A percentile compares a stretch with the other conserved stretches of the same genome.
These are phyloP conservation scores for Cicer chorassanicum DNA, from an alignment of 306 rosid genomes.

Conservation along the genomic window DNA sequence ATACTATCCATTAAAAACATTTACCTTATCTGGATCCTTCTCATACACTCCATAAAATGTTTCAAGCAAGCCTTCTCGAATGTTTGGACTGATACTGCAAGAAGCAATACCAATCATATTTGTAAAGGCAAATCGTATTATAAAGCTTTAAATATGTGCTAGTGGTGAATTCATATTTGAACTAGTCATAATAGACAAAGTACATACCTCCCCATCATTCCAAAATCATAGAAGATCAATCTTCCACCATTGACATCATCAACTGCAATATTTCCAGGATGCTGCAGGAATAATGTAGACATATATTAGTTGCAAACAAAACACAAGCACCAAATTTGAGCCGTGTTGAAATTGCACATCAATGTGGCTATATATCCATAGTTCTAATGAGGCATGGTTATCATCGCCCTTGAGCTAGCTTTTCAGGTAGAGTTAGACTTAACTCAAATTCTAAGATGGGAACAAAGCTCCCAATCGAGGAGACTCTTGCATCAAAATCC, in stretches of 20 bases:
- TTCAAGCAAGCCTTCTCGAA: constrained; percentile 95
- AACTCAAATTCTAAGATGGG: constrained; percentile 1
- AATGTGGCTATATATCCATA: constrained; percentile 1
- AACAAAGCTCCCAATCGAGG: background rate
- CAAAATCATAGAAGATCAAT: constrained; percentile 98
- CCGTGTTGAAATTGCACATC: constrained; percentile 6
- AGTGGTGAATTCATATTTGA: constrained; percentile 11
- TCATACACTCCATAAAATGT: constrained; percentile 92
- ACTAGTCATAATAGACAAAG: constrained; percentile 40
- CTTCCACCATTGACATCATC: constrained; percentile 99
- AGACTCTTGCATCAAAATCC: background rate
- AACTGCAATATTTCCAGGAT: constrained; percentile 98
- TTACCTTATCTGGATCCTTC: constrained; percentile 98
- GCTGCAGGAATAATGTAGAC: constrained; percentile 59
- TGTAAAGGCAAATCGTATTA: constrained; percentile 35
- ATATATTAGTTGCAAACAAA: constrained; percentile 11
- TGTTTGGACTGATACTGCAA: constrained; percentile 90
- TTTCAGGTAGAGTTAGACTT: background rate
- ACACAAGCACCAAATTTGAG: constrained; percentile 2
- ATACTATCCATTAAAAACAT: constrained; percentile 30
- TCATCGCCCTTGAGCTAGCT: constrained; percentile 1
- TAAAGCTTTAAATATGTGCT: constrained; percentile 35
- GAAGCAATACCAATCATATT: constrained; percentile 33
- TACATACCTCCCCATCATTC: constrained; percentile 98
- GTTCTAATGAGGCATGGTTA: background rate